Evolutionary conservation across 176 grass and related monocot genomes (phyloP).

Genomic region (Urochloa ruziziensis): DNA sequence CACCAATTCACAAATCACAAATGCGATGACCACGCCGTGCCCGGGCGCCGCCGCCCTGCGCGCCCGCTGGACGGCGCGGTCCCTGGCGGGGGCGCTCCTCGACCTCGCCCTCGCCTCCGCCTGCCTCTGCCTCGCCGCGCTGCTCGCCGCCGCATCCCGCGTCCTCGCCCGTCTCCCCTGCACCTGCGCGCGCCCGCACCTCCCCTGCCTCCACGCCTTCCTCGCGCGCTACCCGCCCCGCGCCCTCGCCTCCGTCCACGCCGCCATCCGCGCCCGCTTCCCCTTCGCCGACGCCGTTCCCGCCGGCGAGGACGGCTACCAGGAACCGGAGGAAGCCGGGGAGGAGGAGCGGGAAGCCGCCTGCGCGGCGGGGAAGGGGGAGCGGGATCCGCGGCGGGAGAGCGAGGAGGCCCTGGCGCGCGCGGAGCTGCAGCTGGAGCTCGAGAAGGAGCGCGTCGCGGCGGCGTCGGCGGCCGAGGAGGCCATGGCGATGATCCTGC

Average conservation of each 20-base stretch:
- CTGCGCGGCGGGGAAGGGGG: background rate
- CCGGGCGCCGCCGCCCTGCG: conserved; percentile 23
- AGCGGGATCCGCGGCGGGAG: no score
- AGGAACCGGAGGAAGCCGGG: background rate
- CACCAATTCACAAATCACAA: no score
- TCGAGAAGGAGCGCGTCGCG: conserved; percentile 87
- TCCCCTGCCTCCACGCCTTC: conserved; percentile 36
- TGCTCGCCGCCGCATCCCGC: background rate
- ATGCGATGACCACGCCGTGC: conserved; percentile 46
- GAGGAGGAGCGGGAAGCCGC: background rate
- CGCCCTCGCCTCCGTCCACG: conserved; percentile 25
- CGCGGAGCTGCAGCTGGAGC: conserved; percentile 52
- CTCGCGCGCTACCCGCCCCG: conserved; percentile 29
- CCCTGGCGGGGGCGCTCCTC: conserved; percentile 46
- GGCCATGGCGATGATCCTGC: conserved; percentile 97
- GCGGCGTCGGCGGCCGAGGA: conserved; percentile 74
- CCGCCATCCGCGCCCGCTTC: conserved; percentile 44
- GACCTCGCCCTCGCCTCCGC: conserved; percentile 55
- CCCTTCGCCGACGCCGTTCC: conserved; percentile 22
- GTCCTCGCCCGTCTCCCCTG: conserved; percentile 42
- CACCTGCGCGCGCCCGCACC: conserved; percentile 50
- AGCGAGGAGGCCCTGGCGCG: no score
- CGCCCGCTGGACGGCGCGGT: conserved; percentile 42
- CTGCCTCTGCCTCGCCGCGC: conserved; percentile 56
- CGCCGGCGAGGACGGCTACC: background rate